Conservation (phyloP, 805 yeast species). For the Nakazawaea wickerhamii region DNA sequence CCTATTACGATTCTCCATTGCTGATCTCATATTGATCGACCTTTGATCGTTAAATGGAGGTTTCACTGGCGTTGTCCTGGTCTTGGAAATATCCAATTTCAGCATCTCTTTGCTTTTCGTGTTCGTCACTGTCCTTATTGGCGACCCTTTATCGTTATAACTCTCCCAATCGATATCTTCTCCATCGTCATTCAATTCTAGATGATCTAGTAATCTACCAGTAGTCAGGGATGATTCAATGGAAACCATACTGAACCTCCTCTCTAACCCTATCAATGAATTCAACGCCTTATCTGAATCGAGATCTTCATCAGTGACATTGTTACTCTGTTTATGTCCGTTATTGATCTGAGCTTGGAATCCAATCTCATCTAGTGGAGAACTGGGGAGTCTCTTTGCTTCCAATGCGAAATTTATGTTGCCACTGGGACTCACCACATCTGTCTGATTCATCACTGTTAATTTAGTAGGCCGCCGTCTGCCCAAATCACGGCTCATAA, state of each 20-base stretch:
- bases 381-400: constrained; percentile 4
- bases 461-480: constrained; percentile 1
- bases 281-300: constrained; percentile 5
- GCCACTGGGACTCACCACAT: not conserved
- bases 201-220: constrained; percentile 27
- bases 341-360: constrained; percentile 4
- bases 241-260: constrained; percentile 20
- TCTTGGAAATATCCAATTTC: constrained; percentile 13
- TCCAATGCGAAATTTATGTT: not conserved
- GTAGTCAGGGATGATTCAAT: constrained; percentile 24
- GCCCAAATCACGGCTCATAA: too few species aligned
- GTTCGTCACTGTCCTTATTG: not conserved
- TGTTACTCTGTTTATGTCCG: not conserved
- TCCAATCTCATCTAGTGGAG: constrained; percentile 8
- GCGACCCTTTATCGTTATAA: not conserved
- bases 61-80: constrained; percentile 12
- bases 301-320: not conserved
- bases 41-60: not conserved
- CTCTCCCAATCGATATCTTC: constrained; percentile 11
- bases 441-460: not conserved
- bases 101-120: not conserved
- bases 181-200: constrained; percentile 27
- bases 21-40: not conserved
- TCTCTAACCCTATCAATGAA: constrained; percentile 4
- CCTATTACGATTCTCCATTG: not conserved